Base-by-base conservation (phyloP, 345 rosid genomes). In the Nephelium lappaceum region DNA sequence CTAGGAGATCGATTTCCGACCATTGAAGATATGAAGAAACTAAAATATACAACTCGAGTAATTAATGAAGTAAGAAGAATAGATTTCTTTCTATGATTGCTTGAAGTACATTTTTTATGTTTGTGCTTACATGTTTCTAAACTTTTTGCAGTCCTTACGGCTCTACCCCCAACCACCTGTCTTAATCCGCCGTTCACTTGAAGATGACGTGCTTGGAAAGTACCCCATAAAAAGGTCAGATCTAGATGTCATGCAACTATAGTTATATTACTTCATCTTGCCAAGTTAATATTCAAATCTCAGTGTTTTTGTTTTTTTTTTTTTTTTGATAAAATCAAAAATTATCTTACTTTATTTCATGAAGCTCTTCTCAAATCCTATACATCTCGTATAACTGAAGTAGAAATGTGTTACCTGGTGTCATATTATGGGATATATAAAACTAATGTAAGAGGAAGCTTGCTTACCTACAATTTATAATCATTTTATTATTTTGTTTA, bases 101-200 rank as follows among this genome's bases (percentile, higher is more conserved):
- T 69, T 64, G 18, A 12, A 62, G n/a, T 23, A 31, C 24, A 73
- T 69, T 15, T 36, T 41, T 45, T 82, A 5, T 42, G 60, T 71
- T 38, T 16, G 55, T 74, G 25, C 73, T 36, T 31, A 45, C 45
- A 58, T 38, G 5, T n/a, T 74, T 77, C 61, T 57, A 69, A 61
- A 38, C n/a, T 79, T 72, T 85, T 62, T 85, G 85, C 84, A 95
- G 97, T 92, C 97, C 63, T 76, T 95, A 87, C 86, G 99, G 86
- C 88, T 95, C 73, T 95, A 93, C 81, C 99, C 99, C 60, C 99
- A 95, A 77, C 99, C 99, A 71, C 99, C 99, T 19, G 98, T 95
- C 74, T 84, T 95, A 66, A 95, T 95, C 69, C 98, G 98, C 7
- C 97, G 99, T 67, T 93, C 98, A 74, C 51, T 92, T 43, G 89